phyloP scores from a whole-genome alignment of 352 stramenopile species.

The Globisporangium acanthophoron region DNA sequence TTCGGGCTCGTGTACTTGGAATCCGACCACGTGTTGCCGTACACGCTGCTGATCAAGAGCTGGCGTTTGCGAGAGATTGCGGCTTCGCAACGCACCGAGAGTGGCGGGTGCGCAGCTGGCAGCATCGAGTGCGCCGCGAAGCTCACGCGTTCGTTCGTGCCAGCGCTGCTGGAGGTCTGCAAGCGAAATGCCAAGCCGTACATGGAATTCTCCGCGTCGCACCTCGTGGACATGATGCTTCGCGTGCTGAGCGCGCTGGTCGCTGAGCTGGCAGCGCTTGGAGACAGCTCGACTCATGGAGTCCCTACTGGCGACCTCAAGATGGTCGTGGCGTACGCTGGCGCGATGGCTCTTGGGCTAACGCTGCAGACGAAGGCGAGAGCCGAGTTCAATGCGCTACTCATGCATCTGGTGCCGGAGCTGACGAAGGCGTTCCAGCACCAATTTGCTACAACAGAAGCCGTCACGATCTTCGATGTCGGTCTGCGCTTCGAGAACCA shows the following conservation, averaged over 20 bases:
- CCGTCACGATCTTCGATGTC: slow-evolving; percentile 34
- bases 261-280: slow-evolving; percentile 18
- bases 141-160: slow-evolving; percentile 38
- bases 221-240: slow-evolving; percentile 44
- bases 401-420: slow-evolving; percentile 24
- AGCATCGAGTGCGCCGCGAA: slow-evolving; percentile 31
- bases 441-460: slow-evolving; percentile 12
- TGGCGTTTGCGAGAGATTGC: slow-evolving; percentile 31
- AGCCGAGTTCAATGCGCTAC: slow-evolving; percentile 22
- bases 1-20: slow-evolving; percentile 61
- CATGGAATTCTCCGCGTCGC: slow-evolving; percentile 34
- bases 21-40: slow-evolving; percentile 38
- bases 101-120: neutral
- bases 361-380: slow-evolving; percentile 21
- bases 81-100: slow-evolving; percentile 4
- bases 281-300: slow-evolving; percentile 1
- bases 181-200: slow-evolving; percentile 34
- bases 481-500: slow-evolving; percentile 30
- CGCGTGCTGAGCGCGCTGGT: slow-evolving; percentile 34
- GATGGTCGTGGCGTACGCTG: slow-evolving; percentile 34
- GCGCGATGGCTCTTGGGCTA: slow-evolving; percentile 27
- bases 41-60: slow-evolving; percentile 64
- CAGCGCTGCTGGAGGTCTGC: slow-evolving; percentile 44
- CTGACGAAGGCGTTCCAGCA: slow-evolving; percentile 14
- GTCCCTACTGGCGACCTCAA: slow-evolving; percentile 18